These are phyloP conservation scores for Kwoniella dejecticola DNA, from an alignment of 768 basidiomycete species.

Conservation along the genomic window DNA sequence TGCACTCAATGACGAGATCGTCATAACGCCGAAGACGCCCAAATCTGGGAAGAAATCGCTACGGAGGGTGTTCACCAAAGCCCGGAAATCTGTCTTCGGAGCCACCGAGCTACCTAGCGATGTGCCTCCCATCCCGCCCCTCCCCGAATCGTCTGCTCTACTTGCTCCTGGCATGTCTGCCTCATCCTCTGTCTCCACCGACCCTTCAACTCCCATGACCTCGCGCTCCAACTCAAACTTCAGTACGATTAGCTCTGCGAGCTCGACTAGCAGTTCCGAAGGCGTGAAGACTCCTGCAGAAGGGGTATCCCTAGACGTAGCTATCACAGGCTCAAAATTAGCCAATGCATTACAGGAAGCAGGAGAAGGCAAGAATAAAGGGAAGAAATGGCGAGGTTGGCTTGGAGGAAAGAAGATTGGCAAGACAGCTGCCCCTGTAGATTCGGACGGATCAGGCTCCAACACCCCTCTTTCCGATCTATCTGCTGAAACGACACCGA, in stretches of 20 bases:
- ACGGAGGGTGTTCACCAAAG: slow-evolving; percentile 13
- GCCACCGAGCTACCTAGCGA: not conserved
- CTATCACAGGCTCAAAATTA: slow-evolving; percentile 30
- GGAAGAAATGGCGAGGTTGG: slow-evolving; percentile 36
- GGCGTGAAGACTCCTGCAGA: slow-evolving; percentile 38
- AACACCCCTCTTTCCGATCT: slow-evolving; percentile 6
- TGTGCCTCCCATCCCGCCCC: slow-evolving; percentile 5
- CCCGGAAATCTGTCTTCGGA: slow-evolving; percentile 13
- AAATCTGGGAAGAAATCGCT: slow-evolving; percentile 21
- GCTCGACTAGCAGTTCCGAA: slow-evolving; percentile 35
- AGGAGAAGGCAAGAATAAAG: slow-evolving; percentile 23
- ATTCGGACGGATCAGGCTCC: slow-evolving; percentile 15
- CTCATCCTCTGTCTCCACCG: not conserved
- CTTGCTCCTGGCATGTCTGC: slow-evolving; percentile 2
- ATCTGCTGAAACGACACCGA: slow-evolving; percentile 20
- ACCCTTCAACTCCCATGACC: slow-evolving; percentile 35
- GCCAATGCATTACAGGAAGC: slow-evolving; percentile 32
- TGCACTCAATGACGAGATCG: not conserved
- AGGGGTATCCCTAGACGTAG: slow-evolving; percentile 21
- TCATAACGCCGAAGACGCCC: slow-evolving; percentile 7
- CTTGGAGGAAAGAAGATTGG: slow-evolving; percentile 27
- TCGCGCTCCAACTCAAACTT: slow-evolving; percentile 32
- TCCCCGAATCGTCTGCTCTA: slow-evolving; percentile 5
- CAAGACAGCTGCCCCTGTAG: slow-evolving; percentile 4
- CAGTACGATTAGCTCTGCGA: slow-evolving; percentile 27